These are phyloP conservation scores for Corchorus capsularis DNA, from an alignment of 345 rosid genomes.

Conservation along the genomic window DNA sequence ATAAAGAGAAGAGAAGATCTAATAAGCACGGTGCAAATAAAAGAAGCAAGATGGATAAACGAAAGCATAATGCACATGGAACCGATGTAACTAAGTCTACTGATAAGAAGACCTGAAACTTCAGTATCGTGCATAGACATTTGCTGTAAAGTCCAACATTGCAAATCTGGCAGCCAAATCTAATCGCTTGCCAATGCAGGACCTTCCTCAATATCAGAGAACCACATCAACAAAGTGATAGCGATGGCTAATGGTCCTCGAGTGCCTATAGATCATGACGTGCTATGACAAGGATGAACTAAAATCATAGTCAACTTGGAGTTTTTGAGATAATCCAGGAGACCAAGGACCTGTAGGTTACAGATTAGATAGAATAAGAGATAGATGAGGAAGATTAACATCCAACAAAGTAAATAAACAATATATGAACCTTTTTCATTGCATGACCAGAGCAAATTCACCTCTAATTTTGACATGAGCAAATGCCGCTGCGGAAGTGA, in stretches of 20 bases:
- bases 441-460: background rate
- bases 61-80: background rate
- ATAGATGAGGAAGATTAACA: slow-evolving; percentile 61
- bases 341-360: slow-evolving; percentile 81
- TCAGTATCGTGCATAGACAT: background rate
- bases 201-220: background rate
- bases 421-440: background rate
- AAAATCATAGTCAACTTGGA: slow-evolving; percentile 66
- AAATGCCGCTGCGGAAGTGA: slow-evolving; percentile 11
- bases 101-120: background rate
- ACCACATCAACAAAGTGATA: slow-evolving; percentile 26
- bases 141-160: background rate
- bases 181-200: background rate
- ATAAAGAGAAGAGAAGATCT: background rate
- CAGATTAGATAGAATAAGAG: slow-evolving; percentile 78
- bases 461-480: slow-evolving; percentile 8
- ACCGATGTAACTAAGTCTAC: background rate
- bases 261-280: slow-evolving; percentile 69
- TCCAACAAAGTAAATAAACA: background rate
- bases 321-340: slow-evolving; percentile 67
- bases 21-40: background rate
- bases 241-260: slow-evolving; percentile 80
- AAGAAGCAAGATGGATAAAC: background rate
- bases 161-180: slow-evolving; percentile 7
- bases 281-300: slow-evolving; percentile 63